A percentile compares a stretch with the other conserved stretches of the same genome.
These are phyloP conservation scores for Dianthus caryophyllus DNA, from an alignment of 148 eudicot species.

Conservation along the genomic window DNA sequence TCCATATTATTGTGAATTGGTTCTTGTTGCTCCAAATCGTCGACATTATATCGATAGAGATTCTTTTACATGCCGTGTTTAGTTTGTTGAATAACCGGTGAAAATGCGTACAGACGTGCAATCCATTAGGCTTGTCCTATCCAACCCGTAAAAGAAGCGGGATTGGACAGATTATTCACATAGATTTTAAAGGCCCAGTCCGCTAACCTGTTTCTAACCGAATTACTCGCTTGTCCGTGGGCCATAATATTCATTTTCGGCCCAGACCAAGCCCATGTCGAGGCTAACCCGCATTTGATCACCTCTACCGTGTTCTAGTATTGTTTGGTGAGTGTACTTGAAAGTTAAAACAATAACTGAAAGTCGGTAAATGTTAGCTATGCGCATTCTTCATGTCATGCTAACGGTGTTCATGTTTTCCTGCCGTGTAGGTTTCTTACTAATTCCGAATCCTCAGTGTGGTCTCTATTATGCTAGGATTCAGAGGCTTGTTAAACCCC, in stretches of 20 bases:
- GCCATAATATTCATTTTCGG: too few relatives aligned
- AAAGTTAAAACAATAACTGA: not conserved
- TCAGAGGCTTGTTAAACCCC: conserved; percentile 10
- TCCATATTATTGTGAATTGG: not conserved
- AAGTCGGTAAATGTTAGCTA: not conserved
- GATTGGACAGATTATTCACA: too few relatives aligned
- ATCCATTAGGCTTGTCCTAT: too few relatives aligned
- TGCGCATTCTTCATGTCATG: not conserved
- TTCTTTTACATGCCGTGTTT: not conserved
- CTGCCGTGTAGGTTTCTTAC: not conserved
- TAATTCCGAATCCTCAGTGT: conserved; percentile 22
- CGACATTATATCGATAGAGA: not conserved
- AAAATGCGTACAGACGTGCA: not conserved
- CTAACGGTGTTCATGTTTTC: not conserved
- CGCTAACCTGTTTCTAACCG: too few relatives aligned
- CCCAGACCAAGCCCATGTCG: too few relatives aligned
- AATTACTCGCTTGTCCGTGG: too few relatives aligned
- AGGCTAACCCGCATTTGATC: too few relatives aligned
- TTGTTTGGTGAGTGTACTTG: not conserved
- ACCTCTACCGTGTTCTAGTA: too few relatives aligned
- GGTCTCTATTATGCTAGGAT: conserved; percentile 21
- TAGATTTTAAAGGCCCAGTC: too few relatives aligned
- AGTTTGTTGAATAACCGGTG: not conserved
- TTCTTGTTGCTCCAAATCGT: not conserved
- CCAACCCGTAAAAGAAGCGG: too few relatives aligned